These are phyloP conservation scores for Entomortierella chlamydospora DNA, from an alignment of 192 early-diverging fungal genomes.

Conservation along the genomic window DNA sequence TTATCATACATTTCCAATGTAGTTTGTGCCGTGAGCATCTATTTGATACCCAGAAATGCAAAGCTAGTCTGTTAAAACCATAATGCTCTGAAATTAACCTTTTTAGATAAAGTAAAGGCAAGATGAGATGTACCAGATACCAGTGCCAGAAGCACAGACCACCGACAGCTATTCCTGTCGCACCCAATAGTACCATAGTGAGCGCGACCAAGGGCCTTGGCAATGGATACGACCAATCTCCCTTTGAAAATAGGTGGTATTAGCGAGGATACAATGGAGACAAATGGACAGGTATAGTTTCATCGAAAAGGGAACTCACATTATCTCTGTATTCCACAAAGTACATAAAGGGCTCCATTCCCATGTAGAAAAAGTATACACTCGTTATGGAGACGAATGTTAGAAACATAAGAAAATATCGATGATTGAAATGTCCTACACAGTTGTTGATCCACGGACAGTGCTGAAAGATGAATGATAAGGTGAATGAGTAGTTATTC, in stretches of 20 bases:
- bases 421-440: constrained; percentile 81
- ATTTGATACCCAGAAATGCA: background rate
- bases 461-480: constrained; percentile 46
- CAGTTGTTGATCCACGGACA: constrained; percentile 88
- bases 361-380: constrained; percentile 60
- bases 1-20: constrained; percentile 74
- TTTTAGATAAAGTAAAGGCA: background rate
- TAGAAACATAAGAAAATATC: constrained; percentile 80
- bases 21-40: constrained; percentile 67
- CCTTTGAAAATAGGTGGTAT: background rate
- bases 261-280: too few relatives aligned
- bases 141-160: constrained; percentile 69
- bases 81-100: too few relatives aligned
- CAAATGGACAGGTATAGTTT: too few relatives aligned
- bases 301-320: constrained; percentile 19
- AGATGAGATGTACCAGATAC: constrained; percentile 59
- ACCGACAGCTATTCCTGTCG: constrained; percentile 62
- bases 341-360: constrained; percentile 60
- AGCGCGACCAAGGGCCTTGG: constrained; percentile 62
- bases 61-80: background rate
- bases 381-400: constrained; percentile 64
- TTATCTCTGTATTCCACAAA: constrained; percentile 54
- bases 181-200: constrained; percentile 59
- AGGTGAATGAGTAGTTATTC: background rate
- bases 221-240: constrained; percentile 61